Evolutionary conservation across 352 stramenopile species (phyloP), one percentile per base, ranked within the genome.

Genomic region (Pythium sp.): DNA sequence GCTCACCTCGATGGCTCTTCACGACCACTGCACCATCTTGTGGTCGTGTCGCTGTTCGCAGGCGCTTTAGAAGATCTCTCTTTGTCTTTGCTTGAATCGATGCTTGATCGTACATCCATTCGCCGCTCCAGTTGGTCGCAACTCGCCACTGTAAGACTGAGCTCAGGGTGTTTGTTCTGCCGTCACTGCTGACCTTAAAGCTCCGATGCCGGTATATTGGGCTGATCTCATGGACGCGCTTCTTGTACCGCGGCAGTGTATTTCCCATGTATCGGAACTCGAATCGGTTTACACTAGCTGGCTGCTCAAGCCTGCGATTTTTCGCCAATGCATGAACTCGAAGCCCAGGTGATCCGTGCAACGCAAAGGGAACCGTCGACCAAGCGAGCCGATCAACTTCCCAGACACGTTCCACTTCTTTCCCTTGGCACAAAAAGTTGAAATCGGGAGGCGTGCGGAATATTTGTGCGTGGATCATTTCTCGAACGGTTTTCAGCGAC

Each of bases 181-280:
- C 32, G 73, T 67, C 73, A 70, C 67, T 70, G 18, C 62, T 56
- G 15, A 80, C 14, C 30, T 51, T 68, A 55, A 84, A 89, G 6
- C 62, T 57, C 7, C 64, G 62, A 60, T 89, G 80, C 55, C 60
- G 81, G 70, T 89, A 89, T 15, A 89, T 72, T 0, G 82, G 82
- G 18, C 71, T 81, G 43, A 91, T 78, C 20, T 88, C 77, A 38
- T 76, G 66, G 12, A 89, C 58, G 46, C 63, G 69, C 58, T 89
- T 87, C 66, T 91, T 91, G 74, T 91, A 89, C 2, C 82, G 77
- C n/a, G 66, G 72, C 18, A 91, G 67, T 18, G 61, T 38, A 54
- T 87, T 89, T 3, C 76, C 80, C 80, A 89, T 87, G 72, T 88
- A 87, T 6, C 75, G 73, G 64, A 87, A 91, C 54, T 89, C 79